Evolutionary conservation across 768 basidiomycete species (phyloP).

Genomic region (Clavaria fumosa): DNA sequence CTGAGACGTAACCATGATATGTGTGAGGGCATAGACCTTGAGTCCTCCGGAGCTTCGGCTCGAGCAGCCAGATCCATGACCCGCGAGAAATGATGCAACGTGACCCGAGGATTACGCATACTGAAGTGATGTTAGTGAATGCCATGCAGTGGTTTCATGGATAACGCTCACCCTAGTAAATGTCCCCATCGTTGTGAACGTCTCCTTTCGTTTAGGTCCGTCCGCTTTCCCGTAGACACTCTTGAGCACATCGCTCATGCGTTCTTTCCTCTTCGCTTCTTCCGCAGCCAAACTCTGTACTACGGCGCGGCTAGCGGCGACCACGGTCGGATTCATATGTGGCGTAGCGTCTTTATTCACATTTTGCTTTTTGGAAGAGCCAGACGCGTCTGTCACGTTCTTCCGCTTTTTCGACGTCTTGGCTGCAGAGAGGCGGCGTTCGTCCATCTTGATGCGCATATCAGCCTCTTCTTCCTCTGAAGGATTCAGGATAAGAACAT

Average conservation of each 20-base stretch:
- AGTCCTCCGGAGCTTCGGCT: no score
- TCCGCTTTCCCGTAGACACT: constrained; percentile 57
- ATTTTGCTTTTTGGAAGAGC: constrained; percentile 33
- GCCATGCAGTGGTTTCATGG: no score
- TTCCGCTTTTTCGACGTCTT: constrained; percentile 33
- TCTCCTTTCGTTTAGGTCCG: constrained; percentile 47
- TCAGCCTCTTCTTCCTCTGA: constrained; percentile 44
- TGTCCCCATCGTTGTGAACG: constrained; percentile 85
- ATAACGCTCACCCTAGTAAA: constrained; percentile 78
- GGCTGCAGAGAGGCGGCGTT: background rate
- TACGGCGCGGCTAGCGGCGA: constrained; percentile 49
- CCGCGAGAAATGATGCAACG: no score
- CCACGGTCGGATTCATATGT: constrained; percentile 34
- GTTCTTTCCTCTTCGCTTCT: constrained; percentile 68
- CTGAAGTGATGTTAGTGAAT: no score
- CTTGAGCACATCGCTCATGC: constrained; percentile 78
- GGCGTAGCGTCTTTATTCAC: constrained; percentile 33
- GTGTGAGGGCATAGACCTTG: no score
- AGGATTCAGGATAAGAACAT: constrained; percentile 58
- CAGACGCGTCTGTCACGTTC: constrained; percentile 15
- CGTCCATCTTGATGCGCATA: constrained; percentile 37
- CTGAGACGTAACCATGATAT: no score
- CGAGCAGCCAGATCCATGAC: no score
- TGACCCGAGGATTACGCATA: no score
- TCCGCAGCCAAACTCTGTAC: constrained; percentile 59